These are phyloP conservation scores for Endocarpon pusillum DNA, from an alignment of 495 filamentous ascomycete species.

Conservation along the genomic window DNA sequence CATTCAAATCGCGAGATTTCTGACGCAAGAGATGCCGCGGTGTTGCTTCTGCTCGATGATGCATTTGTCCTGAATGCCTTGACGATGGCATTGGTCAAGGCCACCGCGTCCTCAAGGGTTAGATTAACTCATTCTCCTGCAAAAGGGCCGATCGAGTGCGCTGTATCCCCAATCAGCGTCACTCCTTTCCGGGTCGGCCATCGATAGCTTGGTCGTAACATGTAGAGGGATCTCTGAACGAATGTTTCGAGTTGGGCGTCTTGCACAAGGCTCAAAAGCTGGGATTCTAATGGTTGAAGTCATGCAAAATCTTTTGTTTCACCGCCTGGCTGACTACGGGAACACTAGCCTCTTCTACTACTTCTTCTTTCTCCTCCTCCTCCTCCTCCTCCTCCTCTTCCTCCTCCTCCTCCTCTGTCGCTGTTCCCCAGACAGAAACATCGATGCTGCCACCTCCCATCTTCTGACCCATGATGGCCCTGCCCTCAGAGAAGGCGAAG, in stretches of 20 bases:
- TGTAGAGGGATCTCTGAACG: constrained; percentile 28
- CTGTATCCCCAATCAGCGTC: constrained; percentile 43
- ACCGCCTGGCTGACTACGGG: too few species aligned
- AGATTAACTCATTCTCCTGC: constrained; percentile 45
- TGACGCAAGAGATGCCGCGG: too few species aligned
- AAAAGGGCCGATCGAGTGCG: constrained; percentile 44
- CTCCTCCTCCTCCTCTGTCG: constrained; percentile 7
- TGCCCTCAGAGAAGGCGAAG: constrained; percentile 9
- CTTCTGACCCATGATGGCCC: constrained; percentile 9
- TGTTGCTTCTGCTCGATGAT: too few species aligned
- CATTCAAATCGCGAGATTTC: too few species aligned
- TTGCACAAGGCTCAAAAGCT: too few species aligned
- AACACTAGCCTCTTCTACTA: constrained; percentile 30
- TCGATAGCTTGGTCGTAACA: constrained; percentile 29
- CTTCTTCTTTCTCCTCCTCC: constrained; percentile 6
- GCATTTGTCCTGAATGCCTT: too few species aligned
- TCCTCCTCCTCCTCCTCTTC: background rate
- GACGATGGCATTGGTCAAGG: background rate
- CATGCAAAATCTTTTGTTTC: too few species aligned
- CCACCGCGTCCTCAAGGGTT: constrained; percentile 34
- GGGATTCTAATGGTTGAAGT: too few species aligned
- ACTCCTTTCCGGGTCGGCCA: constrained; percentile 30
- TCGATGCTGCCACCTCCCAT: constrained; percentile 10
- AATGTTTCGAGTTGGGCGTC: too few species aligned
- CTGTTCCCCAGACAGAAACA: too few species aligned